Evolutionary conservation across 164 flowering plant species (phyloP).

Genomic region (Aristolochia californica): DNA sequence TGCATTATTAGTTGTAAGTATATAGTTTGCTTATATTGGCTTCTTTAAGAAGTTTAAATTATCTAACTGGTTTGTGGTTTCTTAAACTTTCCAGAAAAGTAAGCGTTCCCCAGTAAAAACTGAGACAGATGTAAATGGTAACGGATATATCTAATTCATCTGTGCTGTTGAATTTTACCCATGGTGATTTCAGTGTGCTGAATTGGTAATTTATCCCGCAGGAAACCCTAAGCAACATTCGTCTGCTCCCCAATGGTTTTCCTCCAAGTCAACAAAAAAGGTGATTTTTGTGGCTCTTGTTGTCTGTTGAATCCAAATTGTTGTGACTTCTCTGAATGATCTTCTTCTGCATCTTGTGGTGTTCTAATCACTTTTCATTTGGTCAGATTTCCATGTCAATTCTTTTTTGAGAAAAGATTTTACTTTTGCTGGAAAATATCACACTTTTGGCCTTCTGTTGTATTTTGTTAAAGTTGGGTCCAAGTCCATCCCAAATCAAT

Average conservation of each 20-base stretch:
- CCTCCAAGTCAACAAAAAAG: slow-evolving; percentile 71
- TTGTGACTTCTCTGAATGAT: background rate
- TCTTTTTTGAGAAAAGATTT: too few species aligned
- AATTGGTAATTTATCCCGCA: slow-evolving; percentile 17
- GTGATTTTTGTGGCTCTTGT: slow-evolving; percentile 19
- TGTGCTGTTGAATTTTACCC: background rate
- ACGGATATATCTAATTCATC: background rate
- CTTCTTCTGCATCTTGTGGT: background rate
- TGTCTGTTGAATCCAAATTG: background rate
- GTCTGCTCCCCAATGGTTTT: slow-evolving; percentile 64
- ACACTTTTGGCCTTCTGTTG: too few species aligned
- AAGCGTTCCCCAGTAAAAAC: slow-evolving; percentile 28
- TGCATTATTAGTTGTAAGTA: slow-evolving; percentile 53
- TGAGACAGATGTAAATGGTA: slow-evolving; percentile 48
- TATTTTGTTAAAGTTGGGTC: too few species aligned
- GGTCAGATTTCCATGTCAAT: too few species aligned
- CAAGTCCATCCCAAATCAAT: too few species aligned
- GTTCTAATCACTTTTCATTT: background rate
- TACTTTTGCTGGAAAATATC: too few species aligned
- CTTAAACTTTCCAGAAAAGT: slow-evolving; percentile 34
- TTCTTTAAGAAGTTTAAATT: background rate
- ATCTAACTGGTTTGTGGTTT: background rate
- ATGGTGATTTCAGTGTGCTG: background rate
- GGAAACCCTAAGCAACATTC: slow-evolving; percentile 35
- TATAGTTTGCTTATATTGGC: background rate